These are phyloP conservation scores for Cornus kousa DNA, from an alignment of 148 eudicot genomes.

Conservation along the genomic window DNA sequence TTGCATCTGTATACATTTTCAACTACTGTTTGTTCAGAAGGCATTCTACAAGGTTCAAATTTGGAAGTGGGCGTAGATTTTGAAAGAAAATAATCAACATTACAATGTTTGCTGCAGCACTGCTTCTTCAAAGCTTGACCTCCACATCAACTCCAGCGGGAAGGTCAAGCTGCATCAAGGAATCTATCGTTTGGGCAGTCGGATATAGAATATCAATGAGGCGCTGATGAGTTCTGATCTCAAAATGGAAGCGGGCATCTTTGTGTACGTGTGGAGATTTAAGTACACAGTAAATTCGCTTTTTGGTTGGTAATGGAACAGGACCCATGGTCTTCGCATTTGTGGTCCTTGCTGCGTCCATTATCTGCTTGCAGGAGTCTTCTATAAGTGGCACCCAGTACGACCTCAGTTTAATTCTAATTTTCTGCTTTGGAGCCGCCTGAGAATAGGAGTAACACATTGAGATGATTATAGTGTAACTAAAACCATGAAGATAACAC, in stretches of 20 bases:
- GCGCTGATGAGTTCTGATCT: conserved; percentile 93
- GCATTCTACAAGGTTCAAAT: background rate
- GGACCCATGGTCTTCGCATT: conserved; percentile 95
- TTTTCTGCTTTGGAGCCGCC: conserved; percentile 78
- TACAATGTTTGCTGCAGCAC: background rate
- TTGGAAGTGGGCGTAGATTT: background rate
- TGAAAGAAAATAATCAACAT: background rate
- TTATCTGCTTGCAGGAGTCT: conserved; percentile 90
- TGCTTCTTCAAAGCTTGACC: conserved; percentile 70
- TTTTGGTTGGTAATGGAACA: conserved; percentile 92
- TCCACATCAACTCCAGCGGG: conserved; percentile 98
- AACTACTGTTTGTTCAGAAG: background rate
- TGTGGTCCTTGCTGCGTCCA: conserved; percentile 88
- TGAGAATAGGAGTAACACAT: conserved; percentile 13
- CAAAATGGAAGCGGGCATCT: conserved; percentile 96
- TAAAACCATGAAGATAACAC: background rate
- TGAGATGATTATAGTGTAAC: background rate
- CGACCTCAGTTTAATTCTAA: conserved; percentile 84
- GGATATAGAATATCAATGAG: conserved; percentile 89
- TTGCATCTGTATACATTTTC: conserved; percentile 9
- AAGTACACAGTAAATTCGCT: conserved; percentile 74
- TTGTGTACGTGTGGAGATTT: conserved; percentile 98
- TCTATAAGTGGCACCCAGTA: conserved; percentile 93
- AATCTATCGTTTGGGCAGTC: conserved; percentile 93
- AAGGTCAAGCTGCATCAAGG: conserved; percentile 94